phyloP scores from a whole-genome alignment of 176 grass and related monocot genomes.

The bread wheat (Triticum aestivum) region DNA sequence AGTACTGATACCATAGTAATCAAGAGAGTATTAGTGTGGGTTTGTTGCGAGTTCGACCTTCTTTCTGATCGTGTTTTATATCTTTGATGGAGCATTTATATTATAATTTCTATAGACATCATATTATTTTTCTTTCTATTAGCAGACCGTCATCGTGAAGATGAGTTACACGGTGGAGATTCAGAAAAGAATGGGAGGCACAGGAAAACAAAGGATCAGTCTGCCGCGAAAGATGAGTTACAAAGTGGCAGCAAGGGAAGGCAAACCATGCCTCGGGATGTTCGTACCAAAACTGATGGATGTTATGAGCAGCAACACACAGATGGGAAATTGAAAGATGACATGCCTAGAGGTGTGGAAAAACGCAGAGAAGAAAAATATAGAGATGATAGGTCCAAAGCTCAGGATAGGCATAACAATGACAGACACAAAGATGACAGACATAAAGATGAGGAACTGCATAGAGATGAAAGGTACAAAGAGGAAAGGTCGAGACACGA shows the following conservation, averaged over 20 bases:
- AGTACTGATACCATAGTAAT: background rate
- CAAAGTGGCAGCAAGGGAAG: slow-evolving; percentile 10
- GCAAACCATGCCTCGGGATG: slow-evolving; percentile 12
- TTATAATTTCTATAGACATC: background rate
- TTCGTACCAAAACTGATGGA: background rate
- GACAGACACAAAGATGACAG: slow-evolving; percentile 20
- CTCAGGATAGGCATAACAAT: background rate
- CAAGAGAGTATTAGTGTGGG: background rate
- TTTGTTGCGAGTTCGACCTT: background rate
- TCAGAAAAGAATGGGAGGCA: slow-evolving; percentile 30
- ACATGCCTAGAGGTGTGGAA: slow-evolving; percentile 6
- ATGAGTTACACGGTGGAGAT: slow-evolving; percentile 31
- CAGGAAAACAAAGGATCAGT: slow-evolving; percentile 13
- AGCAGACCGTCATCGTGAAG: slow-evolving; percentile 19
- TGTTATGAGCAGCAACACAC: slow-evolving; percentile 16
- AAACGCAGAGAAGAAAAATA: slow-evolving; percentile 10
- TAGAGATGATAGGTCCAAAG: slow-evolving; percentile 20
- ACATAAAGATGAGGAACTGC: slow-evolving; percentile 21
- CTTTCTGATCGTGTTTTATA: background rate
- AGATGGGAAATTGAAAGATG: slow-evolving; percentile 26
- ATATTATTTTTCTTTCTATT: slow-evolving; percentile 2
- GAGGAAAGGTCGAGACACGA: slow-evolving; percentile 29
- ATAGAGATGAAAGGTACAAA: slow-evolving; percentile 37
- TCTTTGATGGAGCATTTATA: background rate
- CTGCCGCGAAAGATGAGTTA: slow-evolving; percentile 39